Base-by-base conservation (phyloP, 1,284 basidiomycete species). In the Inonotus obliquus region DNA sequence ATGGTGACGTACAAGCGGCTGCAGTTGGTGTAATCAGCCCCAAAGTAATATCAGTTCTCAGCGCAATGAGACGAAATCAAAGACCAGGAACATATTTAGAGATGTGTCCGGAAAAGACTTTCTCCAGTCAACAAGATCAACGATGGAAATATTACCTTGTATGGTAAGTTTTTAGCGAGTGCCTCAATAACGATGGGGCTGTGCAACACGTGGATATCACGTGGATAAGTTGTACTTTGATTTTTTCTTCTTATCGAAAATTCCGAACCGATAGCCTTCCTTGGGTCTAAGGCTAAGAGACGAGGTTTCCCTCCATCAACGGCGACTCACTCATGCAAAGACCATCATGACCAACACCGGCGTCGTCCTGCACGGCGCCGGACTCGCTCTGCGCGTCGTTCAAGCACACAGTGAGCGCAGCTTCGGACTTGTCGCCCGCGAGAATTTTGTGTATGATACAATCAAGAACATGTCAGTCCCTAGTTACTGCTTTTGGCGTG, bases 401-500 rank as follows among this genome's bases (percentile, higher is more conserved):
- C 27, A 25, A 25, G 17, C 29, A 13, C n/a, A 60, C 35, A 35
- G 38, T 21, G 45, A 32, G n/a, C 39, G 41, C 53, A 44, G 32
- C 17, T 27, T 39, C 23, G 35, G 49, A n/a, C 52, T 59, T 7
- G 38, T 44, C 23, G 17, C 44, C 11, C 59, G 59, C 2, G 59
- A 54, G 23, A 55, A 49, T 52, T 60, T 60, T 25, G 41, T 55
- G 19, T 19, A 25, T 38, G 44, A 48, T 21, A 48, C 29, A 17
- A 48, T 60, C 29, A 54, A n/a, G 41, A 60, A 60, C 41, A 55
- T 60, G 59, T 62, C 25, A 53, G 56, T 62, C n/a, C 41, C 19
- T 44, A 19, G 17, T n/a, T 53, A n/a, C 23, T 44, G 38, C 47
- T 21, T 57, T 58, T 38, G 9, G 23, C 39, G 25, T n/a, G 29